Conservation (phyloP, 2,329 filamentous ascomycete species). For the Pseudogymnoascus sp. region DNA sequence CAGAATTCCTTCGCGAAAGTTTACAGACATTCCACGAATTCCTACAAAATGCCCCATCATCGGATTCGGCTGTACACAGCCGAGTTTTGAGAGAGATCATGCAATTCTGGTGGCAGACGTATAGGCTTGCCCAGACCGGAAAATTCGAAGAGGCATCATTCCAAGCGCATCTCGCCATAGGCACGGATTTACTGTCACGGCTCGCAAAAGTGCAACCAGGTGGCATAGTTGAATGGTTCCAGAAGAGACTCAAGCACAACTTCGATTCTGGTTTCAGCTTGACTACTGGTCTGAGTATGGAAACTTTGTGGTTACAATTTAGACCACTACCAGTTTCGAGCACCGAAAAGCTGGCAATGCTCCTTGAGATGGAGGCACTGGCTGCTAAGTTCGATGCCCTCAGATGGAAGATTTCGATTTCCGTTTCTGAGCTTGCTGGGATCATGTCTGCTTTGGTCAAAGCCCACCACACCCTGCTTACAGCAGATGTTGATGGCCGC, state of each 20-base stretch:
- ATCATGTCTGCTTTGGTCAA: conserved; percentile 48
- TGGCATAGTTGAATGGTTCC: conserved; percentile 16
- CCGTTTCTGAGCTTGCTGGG: conserved; percentile 44
- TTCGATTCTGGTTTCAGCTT: conserved; percentile 68
- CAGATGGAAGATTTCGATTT: conserved; percentile 50
- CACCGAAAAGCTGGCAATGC: conserved; percentile 38
- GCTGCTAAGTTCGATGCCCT: conserved; percentile 54
- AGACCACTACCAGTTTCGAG: conserved; percentile 54
- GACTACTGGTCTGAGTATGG: conserved; percentile 72
- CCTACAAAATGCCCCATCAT: conserved; percentile 31
- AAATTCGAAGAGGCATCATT: conserved; percentile 57
- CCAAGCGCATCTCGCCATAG: conserved; percentile 51
- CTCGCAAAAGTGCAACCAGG: not conserved
- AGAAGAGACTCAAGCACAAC: conserved; percentile 40
- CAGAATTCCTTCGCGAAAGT: conserved; percentile 42
- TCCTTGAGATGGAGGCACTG: conserved; percentile 47
- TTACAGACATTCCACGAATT: conserved; percentile 39
- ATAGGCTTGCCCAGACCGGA: conserved; percentile 37
- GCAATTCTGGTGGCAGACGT: conserved; percentile 50
- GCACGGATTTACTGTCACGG: conserved; percentile 19
- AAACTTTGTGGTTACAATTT: conserved; percentile 66
- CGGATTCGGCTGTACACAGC: conserved; percentile 20
- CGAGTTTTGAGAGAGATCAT: conserved; percentile 36
- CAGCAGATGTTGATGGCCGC: conserved; percentile 27
- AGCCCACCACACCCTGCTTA: conserved; percentile 50